Evolutionary conservation across 306 rosid species (phyloP).

Genomic region (Gastrolobium bilobum): DNA sequence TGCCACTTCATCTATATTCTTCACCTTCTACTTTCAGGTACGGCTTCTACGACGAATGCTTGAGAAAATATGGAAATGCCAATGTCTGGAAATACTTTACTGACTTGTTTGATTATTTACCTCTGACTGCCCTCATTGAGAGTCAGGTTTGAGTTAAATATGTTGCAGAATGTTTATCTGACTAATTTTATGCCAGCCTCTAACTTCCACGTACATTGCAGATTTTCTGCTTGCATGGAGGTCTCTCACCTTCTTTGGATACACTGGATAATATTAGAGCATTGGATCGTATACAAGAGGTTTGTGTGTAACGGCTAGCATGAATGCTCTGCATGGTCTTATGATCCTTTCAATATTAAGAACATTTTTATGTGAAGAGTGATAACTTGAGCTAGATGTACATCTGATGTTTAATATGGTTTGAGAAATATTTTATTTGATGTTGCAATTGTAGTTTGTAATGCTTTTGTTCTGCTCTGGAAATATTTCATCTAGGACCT

Average conservation of each 20-base stretch:
- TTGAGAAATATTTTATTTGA: constrained; percentile 39
- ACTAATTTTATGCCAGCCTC: constrained; percentile 46
- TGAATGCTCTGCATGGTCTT: constrained; percentile 33
- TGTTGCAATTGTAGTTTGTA: constrained; percentile 21
- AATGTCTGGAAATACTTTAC: constrained; percentile 97
- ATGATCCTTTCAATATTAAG: constrained; percentile 26
- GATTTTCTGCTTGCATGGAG: constrained; percentile 99
- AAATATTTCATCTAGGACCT: constrained; percentile 14
- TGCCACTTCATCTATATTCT: constrained; percentile 38
- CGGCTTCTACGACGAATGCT: constrained; percentile 98
- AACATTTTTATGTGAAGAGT: constrained; percentile 19
- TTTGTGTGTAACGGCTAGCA: constrained; percentile 45
- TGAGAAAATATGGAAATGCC: constrained; percentile 98
- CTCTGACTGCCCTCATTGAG: constrained; percentile 97
- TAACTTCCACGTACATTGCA: constrained; percentile 52
- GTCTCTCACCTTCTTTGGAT: constrained; percentile 97
- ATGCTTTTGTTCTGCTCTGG: not conserved
- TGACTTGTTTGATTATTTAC: constrained; percentile 93
- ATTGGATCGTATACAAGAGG: constrained; percentile 97
- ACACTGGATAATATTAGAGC: constrained; percentile 93
- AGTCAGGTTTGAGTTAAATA: constrained; percentile 82
- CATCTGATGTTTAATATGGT: not conserved
- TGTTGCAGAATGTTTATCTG: constrained; percentile 33
- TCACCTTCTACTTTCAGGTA: constrained; percentile 69
- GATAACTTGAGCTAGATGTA: constrained; percentile 24